A percentile compares a stretch with the other conserved stretches of the same genome.
phyloP scores from a whole-genome alignment of 2,329 filamentous ascomycete genomes.

The Exophiala lecanii-corni region DNA sequence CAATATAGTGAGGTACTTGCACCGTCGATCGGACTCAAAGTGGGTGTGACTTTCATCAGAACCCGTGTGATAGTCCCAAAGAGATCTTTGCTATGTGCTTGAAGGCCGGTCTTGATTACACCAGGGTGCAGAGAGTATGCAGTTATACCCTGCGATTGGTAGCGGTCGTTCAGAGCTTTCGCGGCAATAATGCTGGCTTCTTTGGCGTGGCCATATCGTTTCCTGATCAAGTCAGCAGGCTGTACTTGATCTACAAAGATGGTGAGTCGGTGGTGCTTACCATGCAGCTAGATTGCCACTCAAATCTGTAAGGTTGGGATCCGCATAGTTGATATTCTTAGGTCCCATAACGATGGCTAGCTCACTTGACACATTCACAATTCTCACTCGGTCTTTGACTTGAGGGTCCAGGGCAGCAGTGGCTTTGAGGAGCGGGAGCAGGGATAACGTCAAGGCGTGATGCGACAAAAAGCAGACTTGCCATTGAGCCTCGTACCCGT shows the following conservation, averaged over 20 bases:
- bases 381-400: constrained; percentile 16
- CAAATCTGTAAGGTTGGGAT: constrained; percentile 2
- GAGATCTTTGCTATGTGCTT: background rate
- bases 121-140: constrained; percentile 39
- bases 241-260: background rate
- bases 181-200: constrained; percentile 41
- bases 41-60: background rate
- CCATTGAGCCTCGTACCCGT: constrained; percentile 38
- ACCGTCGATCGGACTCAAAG: background rate
- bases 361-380: constrained; percentile 18
- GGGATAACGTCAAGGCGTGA: constrained; percentile 37
- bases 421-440: constrained; percentile 34
- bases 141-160: constrained; percentile 39
- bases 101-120: constrained; percentile 33
- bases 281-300: background rate
- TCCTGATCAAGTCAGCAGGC: constrained; percentile 18
- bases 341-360: background rate
- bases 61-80: background rate
- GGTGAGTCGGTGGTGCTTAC: background rate
- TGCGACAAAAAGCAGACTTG: constrained; percentile 44
- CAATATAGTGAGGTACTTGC: background rate
- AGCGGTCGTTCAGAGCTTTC: constrained; percentile 32
- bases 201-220: constrained; percentile 43
- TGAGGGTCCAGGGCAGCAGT: constrained; percentile 27
- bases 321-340: constrained; percentile 1